Conservation (phyloP, 2,329 filamentous ascomycete species). For the Pleochaeta shiraiana region DNA sequence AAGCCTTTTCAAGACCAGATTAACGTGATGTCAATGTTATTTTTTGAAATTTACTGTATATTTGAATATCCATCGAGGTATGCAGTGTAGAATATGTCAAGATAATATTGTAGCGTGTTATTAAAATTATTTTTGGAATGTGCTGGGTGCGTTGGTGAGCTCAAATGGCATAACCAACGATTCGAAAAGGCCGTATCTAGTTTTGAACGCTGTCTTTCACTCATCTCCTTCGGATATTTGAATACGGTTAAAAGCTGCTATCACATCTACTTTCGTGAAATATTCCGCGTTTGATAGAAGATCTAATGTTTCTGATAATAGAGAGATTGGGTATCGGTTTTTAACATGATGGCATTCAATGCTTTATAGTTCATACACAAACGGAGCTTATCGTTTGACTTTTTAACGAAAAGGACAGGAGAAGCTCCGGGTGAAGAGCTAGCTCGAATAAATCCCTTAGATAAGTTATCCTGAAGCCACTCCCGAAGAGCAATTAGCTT, state of each 20-base stretch:
- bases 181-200: background rate
- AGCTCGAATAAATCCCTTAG: background rate
- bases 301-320: background rate
- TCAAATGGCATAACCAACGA: slow-evolving; percentile 3
- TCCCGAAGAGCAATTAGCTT: background rate
- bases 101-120: background rate
- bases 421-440: background rate
- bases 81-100: background rate
- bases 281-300: background rate
- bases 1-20: background rate
- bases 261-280: slow-evolving; percentile 6
- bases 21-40: background rate
- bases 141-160: background rate
- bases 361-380: background rate
- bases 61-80: too few species aligned
- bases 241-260: slow-evolving; percentile 6
- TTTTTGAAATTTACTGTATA: too few species aligned
- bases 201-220: slow-evolving; percentile 10
- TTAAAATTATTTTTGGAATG: background rate
- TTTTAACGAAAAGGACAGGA: background rate
- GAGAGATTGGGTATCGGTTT: slow-evolving; percentile 3
- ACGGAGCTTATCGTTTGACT: background rate
- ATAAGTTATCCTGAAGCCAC: background rate
- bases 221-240: slow-evolving; percentile 8
- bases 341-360: background rate